Conservation (phyloP, 306 rosid species). For the Luffa acutangula region DNA sequence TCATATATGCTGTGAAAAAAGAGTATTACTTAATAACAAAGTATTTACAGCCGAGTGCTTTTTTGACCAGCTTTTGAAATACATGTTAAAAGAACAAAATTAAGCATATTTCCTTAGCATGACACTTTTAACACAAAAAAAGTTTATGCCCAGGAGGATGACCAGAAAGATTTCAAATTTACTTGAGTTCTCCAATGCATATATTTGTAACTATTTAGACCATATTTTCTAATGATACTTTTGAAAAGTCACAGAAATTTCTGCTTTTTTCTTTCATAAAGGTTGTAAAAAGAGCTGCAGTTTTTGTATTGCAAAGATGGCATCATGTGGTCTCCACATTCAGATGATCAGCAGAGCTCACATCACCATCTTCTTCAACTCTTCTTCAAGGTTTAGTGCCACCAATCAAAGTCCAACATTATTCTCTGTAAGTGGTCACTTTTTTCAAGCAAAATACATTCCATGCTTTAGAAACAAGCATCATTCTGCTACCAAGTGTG, state of each 20-base stretch:
- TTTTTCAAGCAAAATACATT: background rate
- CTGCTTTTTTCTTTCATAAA: background rate
- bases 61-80: background rate
- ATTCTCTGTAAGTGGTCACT: background rate
- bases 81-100: background rate
- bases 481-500: background rate
- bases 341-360: background rate
- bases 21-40: background rate
- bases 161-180: background rate
- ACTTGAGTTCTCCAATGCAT: background rate
- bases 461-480: background rate
- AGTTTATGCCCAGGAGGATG: background rate
- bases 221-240: background rate
- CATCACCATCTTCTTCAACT: conserved; percentile 8
- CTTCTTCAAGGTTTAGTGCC: background rate
- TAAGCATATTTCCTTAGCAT: background rate
- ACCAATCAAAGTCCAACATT: background rate
- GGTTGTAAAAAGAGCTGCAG: conserved; percentile 1
- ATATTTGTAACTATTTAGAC: background rate
- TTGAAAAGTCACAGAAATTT: conserved; percentile 6
- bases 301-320: conserved; percentile 9
- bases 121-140: background rate
- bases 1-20: background rate
- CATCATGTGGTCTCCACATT: conserved; percentile 11
- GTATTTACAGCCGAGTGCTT: background rate